Percentiles rank a stretch among this genome's conserved stretches.
phyloP scores from a whole-genome alignment of 495 filamentous ascomycete species.

The Talaromyces liani region DNA sequence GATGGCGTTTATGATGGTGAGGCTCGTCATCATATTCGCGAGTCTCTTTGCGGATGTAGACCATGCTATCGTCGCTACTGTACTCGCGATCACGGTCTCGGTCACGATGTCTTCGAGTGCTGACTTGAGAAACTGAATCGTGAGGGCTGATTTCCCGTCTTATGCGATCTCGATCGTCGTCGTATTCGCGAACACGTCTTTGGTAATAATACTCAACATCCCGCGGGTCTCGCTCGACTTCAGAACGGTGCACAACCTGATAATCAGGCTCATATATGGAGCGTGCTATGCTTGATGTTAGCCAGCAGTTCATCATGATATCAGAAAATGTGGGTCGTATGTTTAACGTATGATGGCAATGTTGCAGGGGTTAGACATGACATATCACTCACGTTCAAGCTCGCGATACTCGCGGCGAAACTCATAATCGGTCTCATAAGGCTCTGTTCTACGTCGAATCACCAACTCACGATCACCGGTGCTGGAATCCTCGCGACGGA shows the following conservation, averaged over 20 bases:
- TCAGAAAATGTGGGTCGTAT: not conserved
- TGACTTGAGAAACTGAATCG: slow-evolving; percentile 50
- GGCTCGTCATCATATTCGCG: slow-evolving; percentile 52
- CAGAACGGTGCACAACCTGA: slow-evolving; percentile 61
- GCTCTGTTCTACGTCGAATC: slow-evolving; percentile 39
- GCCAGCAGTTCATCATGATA: not conserved
- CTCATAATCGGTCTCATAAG: slow-evolving; percentile 38
- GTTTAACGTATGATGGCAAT: not conserved
- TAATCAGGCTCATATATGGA: slow-evolving; percentile 52
- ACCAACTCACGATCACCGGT: slow-evolving; percentile 39
- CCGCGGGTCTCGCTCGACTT: slow-evolving; percentile 31
- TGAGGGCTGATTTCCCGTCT: slow-evolving; percentile 50
- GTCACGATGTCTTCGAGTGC: slow-evolving; percentile 25
- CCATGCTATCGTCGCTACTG: slow-evolving; percentile 60
- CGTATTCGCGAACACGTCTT: slow-evolving; percentile 49
- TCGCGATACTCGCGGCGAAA: slow-evolving; percentile 34
- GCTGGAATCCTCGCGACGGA: slow-evolving; percentile 30
- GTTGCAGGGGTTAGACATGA: slow-evolving; percentile 11
- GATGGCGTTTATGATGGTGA: slow-evolving; percentile 64
- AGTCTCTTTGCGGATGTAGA: slow-evolving; percentile 49
- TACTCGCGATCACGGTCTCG: slow-evolving; percentile 30
- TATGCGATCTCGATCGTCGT: slow-evolving; percentile 40
- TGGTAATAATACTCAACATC: slow-evolving; percentile 64
- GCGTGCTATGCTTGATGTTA: not conserved
- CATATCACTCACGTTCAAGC: slow-evolving; percentile 43